Evolutionary conservation across 2,329 filamentous ascomycete genomes (phyloP).

Genomic region (Tolypocladium tropicale): DNA sequence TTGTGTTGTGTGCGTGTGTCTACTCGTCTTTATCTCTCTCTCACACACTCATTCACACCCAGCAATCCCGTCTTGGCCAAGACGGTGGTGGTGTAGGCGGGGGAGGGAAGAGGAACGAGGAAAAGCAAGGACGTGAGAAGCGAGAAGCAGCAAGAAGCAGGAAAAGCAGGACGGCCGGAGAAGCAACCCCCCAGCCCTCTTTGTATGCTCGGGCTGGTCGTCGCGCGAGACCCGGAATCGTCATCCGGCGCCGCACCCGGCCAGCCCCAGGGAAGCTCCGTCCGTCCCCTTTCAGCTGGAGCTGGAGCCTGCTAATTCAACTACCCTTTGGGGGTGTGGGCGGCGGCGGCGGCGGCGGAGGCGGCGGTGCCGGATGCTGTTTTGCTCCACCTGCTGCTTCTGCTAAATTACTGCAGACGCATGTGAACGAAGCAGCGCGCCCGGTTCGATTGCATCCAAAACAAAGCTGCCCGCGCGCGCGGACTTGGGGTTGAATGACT

Average conservation of each 20-base stretch:
- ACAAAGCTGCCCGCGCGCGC: no score
- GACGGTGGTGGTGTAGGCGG: not conserved
- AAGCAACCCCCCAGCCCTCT: conserved; percentile 6
- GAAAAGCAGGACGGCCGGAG: not conserved
- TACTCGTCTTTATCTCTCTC: not conserved
- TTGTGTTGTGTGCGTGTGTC: not conserved
- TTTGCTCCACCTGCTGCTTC: no score
- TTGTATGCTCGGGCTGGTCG: conserved; percentile 3
- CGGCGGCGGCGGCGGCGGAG: no score
- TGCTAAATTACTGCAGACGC: no score
- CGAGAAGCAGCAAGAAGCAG: not conserved
- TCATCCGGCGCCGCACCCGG: conserved; percentile 2
- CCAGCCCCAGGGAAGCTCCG: not conserved
- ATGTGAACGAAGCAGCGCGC: no score
- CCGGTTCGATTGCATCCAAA: no score
- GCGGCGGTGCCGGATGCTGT: no score
- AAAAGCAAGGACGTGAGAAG: not conserved
- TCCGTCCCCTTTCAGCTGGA: not conserved
- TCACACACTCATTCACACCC: no score
- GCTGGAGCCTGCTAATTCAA: no score
- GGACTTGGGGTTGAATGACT: no score
- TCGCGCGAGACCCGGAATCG: conserved; percentile 1
- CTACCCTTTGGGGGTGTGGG: no score
- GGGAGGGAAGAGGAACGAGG: not conserved
- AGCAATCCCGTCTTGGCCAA: not conserved